phyloP scores from a whole-genome alignment of 176 grass and related monocot species.

The Bolboschoenus planiculmis region DNA sequence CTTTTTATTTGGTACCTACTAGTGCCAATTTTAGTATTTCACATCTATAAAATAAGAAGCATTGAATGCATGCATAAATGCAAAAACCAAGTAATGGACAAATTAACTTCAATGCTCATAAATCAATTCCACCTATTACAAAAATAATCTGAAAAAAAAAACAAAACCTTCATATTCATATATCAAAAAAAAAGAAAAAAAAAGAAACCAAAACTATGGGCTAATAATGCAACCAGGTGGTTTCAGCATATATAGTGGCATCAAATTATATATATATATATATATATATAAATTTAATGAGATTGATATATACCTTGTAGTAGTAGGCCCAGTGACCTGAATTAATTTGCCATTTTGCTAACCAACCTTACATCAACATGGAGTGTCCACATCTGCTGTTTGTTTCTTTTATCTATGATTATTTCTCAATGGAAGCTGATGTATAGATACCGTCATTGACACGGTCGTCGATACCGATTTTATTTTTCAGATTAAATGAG shows the following conservation, averaged over 20 bases:
- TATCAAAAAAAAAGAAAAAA: background rate
- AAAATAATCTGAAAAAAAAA: background rate
- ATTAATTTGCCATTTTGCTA: background rate
- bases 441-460: too few species aligned
- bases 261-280: background rate
- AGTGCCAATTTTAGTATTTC: background rate
- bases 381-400: background rate
- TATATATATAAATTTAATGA: background rate
- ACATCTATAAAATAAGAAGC: background rate
- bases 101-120: background rate
- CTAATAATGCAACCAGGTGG: background rate
- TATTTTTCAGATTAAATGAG: too few species aligned
- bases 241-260: background rate
- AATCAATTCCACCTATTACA: background rate
- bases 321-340: background rate
- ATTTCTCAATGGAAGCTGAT: too few species aligned
- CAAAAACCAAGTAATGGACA: background rate
- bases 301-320: background rate
- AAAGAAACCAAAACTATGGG: background rate
- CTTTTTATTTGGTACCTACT: background rate
- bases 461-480: too few species aligned
- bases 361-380: slow-evolving; percentile 2
- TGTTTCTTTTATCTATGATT: background rate
- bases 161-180: background rate
- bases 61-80: background rate